Percentiles rank a stretch among this genome's conserved stretches.
These are phyloP conservation scores for Hermanozyma aechmeae DNA, from an alignment of 805 yeast genomes.

Conservation along the genomic window DNA sequence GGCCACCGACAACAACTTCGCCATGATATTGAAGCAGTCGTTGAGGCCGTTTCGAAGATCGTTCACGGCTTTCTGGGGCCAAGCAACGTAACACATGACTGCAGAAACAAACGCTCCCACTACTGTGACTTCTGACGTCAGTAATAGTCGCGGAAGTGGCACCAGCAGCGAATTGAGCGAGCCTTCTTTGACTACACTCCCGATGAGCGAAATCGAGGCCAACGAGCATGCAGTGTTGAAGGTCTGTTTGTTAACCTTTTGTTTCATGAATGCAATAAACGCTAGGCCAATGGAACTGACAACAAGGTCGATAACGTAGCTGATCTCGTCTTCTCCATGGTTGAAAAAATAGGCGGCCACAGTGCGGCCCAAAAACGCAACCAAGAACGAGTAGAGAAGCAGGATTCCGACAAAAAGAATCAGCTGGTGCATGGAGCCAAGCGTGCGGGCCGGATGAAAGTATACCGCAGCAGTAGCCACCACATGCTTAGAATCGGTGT, in stretches of 20 bases:
- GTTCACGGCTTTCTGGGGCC: conserved; percentile 53
- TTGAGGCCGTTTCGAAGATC: conserved; percentile 38
- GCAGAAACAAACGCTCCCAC: conserved; percentile 55
- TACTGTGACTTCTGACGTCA: conserved; percentile 48
- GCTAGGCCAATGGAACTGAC: conserved; percentile 53
- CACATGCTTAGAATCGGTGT: conserved; percentile 67
- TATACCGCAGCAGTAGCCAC: conserved; percentile 79
- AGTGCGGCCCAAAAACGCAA: conserved; percentile 44
- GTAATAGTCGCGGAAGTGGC: conserved; percentile 44
- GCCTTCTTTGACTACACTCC: conserved; percentile 69
- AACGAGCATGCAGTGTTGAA: conserved; percentile 77
- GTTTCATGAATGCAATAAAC: conserved; percentile 59
- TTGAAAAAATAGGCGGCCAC: conserved; percentile 38
- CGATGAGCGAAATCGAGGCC: conserved; percentile 61
- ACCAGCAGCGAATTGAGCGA: conserved; percentile 48
- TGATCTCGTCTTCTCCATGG: conserved; percentile 36
- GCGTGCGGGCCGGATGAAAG: conserved; percentile 73
- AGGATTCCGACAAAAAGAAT: conserved; percentile 50
- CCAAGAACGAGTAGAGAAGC: conserved; percentile 41
- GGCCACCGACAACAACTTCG: conserved; percentile 37
- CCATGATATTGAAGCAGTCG: conserved; percentile 42
- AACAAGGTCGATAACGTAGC: conserved; percentile 45
- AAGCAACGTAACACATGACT: conserved; percentile 48
- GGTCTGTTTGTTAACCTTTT: conserved; percentile 53
- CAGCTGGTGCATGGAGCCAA: conserved; percentile 76